Conservation (phyloP, 2,329 filamentous ascomycete genomes). For the Blumeriella jaapii region DNA sequence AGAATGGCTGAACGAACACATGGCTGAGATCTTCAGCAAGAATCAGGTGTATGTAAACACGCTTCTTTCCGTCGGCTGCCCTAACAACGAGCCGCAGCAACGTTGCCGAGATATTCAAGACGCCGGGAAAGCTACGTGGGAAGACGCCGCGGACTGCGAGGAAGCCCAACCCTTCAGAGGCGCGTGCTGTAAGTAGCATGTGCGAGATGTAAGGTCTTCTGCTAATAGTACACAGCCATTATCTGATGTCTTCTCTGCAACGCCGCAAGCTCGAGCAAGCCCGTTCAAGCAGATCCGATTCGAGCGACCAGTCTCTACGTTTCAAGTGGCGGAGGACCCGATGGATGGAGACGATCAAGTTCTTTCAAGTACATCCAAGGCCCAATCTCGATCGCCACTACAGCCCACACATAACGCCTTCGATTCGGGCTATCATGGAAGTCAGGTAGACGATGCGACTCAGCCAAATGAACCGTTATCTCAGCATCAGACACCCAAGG, state of each 20-base stretch:
- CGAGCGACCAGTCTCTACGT: slow-evolving; percentile 33
- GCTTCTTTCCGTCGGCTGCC: slow-evolving; percentile 4
- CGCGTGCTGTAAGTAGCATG: slow-evolving; percentile 46
- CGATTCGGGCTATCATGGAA: slow-evolving; percentile 65
- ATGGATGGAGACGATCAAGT: slow-evolving; percentile 9
- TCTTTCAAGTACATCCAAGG: slow-evolving; percentile 6
- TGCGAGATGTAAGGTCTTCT: slow-evolving; percentile 1
- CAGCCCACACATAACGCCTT: slow-evolving; percentile 28
- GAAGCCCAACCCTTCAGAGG: slow-evolving; percentile 45
- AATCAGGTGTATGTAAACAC: slow-evolving; percentile 64
- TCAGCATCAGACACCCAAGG: background rate
- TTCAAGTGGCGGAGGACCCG: slow-evolving; percentile 44
- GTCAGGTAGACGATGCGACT: slow-evolving; percentile 32
- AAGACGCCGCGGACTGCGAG: slow-evolving; percentile 66
- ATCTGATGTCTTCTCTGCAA: slow-evolving; percentile 46
- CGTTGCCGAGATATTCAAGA: slow-evolving; percentile 92
- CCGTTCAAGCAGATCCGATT: slow-evolving; percentile 28
- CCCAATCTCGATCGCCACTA: slow-evolving; percentile 12
- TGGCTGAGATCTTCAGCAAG: slow-evolving; percentile 83
- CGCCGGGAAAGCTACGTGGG: slow-evolving; percentile 69
- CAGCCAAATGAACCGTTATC: slow-evolving; percentile 8
- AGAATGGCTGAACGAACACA: slow-evolving; percentile 98
- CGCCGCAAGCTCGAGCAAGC: slow-evolving; percentile 38
- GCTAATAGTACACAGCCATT: slow-evolving; percentile 37
- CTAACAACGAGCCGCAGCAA: slow-evolving; percentile 45